Evolutionary conservation across 495 filamentous ascomycete genomes (phyloP), one percentile per base, ranked within the genome.

Genomic region (Jackrogersella minutella): DNA sequence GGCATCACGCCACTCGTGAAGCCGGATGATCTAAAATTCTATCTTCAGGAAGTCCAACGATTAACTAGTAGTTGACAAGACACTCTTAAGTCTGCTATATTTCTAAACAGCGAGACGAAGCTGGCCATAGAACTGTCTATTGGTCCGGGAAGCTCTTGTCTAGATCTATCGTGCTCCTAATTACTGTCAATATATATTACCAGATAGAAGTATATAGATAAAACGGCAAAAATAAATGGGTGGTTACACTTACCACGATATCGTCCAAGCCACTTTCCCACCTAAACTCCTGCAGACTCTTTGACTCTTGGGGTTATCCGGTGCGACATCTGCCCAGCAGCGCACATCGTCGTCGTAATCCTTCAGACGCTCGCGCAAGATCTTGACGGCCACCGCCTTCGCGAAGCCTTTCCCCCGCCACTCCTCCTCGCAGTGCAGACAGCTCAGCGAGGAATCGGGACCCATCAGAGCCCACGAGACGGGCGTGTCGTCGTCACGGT

Each of bases 1-100:
- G 95, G 92, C 65, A 91, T 99, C 55, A 98, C 96, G 16, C 95
- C 96, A 1, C 88, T 91, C 58, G 95, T 98, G 22, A 88, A 97
- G 62, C 95, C 95, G 1, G 93, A 97, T 36, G 87, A 97, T 74
- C 80, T 99, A 56, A 91, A 85, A 72, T 96, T 94, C 80, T 99
- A 88, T 84, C 96, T 98, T 64, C 81, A 96, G 76, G 96, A 99
- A 77, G 87, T 97, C 56, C 91, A 96, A 73, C 90, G 92, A 53
- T 78, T 86, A 44, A 84, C 80, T 61, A 79, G 69, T 61, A 68
- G 44, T 8, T 62, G 19, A 52, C 13, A 24, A 21, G 37, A 13
- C 16, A 5, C n/a, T 56, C 11, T 17, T 8, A 26, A 40, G 22
- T 52, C 31, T 43, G 47, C 13, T 53, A 36, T 33, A 26, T 11